Percentiles rank a stretch among this genome's conserved stretches.
These are phyloP conservation scores for Lepiota venenata DNA, from an alignment of 768 basidiomycete species.

Conservation along the genomic window DNA sequence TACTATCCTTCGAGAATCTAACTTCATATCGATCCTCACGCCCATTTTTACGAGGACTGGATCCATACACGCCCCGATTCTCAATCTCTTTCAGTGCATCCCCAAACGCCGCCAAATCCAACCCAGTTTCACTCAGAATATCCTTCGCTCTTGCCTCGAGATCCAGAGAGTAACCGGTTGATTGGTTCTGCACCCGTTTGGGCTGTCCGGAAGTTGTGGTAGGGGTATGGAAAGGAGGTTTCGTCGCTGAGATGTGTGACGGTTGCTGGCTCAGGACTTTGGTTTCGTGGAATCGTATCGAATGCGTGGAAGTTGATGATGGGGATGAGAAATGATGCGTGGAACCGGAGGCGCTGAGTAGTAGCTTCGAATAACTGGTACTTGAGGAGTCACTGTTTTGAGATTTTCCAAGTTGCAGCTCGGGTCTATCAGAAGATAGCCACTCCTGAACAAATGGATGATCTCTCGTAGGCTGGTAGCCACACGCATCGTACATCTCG, in stretches of 20 bases:
- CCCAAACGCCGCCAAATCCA: slow-evolving; percentile 23
- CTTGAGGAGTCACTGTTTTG: neutral
- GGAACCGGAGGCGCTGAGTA: neutral
- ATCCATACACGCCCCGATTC: slow-evolving; percentile 1
- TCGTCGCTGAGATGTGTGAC: neutral
- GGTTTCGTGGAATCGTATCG: neutral
- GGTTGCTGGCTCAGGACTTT: neutral
- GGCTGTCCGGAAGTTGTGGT: neutral
- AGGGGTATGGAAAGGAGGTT: neutral
- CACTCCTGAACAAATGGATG: slow-evolving; percentile 39
- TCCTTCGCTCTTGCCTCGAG: slow-evolving; percentile 14
- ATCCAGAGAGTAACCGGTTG: neutral
- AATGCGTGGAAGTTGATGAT: neutral
- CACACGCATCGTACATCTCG: slow-evolving; percentile 42
- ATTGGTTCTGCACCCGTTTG: neutral
- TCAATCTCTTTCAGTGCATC: slow-evolving; percentile 21
- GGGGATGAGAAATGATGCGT: neutral
- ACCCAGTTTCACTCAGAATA: slow-evolving; percentile 21
- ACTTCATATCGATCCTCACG: too few relatives aligned
- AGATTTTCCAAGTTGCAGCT: neutral
- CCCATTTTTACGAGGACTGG: neutral
- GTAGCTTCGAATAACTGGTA: too few relatives aligned
- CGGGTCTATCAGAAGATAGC: slow-evolving; percentile 20
- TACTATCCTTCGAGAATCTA: neutral
- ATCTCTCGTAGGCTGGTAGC: slow-evolving; percentile 31